Evolutionary conservation across 805 yeast genomes (phyloP), one percentile per base, ranked within the genome.

Genomic region (Saccharomyces paradoxus): DNA sequence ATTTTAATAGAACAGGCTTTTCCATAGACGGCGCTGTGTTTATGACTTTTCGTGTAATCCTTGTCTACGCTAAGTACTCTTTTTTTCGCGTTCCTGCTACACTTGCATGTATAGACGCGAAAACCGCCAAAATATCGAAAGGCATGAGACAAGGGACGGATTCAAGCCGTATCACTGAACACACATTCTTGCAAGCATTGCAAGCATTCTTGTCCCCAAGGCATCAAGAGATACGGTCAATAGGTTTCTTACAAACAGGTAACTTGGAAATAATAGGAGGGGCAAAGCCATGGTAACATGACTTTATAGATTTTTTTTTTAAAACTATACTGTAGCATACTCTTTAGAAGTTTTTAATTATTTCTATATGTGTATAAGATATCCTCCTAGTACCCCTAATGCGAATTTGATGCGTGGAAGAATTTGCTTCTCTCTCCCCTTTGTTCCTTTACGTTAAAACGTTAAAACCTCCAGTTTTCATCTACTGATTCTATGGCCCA

Each of bases 401-500:
- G 44, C 44, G 44, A 37, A 37, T 17, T 17, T 37, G 24, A 37
- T 37, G 44, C 44, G 12, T 37, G 44, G 17, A 24, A 8, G 49
- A 4, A 17, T 53, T 29, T 24, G 58, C 9, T 51, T 31, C 22
- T 8, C 13, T 28, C 26, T 24, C 28, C 41, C 46, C 46, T 29
- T 13, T 9, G 37, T 14, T 14, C 17, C 8, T 12, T 46, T 41
- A n/a, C 12, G 7, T 62, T 71, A n/a, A n/a, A n/a, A 5, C 27
- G 27, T 26, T 26, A 91, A 66, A 91, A 91, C 60, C 81, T 78
- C 98, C 98, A 91, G 63, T 88, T 73, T 60, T 81, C 89, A 67
- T 87, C 97, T 3, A 84, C 90, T 52, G 91, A 83, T 69, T 91
- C 96, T 52, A 92, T 86, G 30, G 98, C 98, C 98, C 98, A 92